Percentiles rank a stretch among this genome's conserved stretches.
These are phyloP conservation scores for Dimargaris cristalligena DNA, from an alignment of 192 early-diverging fungal genomes.

Conservation along the genomic window DNA sequence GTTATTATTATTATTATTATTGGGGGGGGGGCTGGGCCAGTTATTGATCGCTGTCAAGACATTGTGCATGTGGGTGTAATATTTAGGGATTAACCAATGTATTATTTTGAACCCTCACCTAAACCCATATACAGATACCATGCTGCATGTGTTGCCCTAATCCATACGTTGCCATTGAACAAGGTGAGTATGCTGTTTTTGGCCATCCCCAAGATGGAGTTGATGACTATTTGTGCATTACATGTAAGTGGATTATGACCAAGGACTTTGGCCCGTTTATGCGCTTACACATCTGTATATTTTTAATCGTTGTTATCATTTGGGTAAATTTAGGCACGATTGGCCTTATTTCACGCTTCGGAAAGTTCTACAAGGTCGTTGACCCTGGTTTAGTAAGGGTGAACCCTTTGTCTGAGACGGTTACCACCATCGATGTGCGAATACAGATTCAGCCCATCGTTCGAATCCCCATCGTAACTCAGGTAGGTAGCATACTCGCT, in stretches of 20 bases:
- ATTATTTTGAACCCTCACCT: too few relatives aligned
- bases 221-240: background rate
- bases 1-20: background rate
- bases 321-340: slow-evolving; percentile 22
- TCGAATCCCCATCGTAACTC: slow-evolving; percentile 61
- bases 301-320: slow-evolving; percentile 3
- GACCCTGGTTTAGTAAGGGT: slow-evolving; percentile 36
- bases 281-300: background rate
- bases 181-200: background rate
- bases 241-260: background rate
- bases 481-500: slow-evolving; percentile 16
- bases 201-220: background rate
- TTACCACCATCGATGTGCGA: slow-evolving; percentile 35
- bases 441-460: slow-evolving; percentile 47
- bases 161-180: slow-evolving; percentile 16
- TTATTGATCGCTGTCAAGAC: background rate
- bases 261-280: background rate
- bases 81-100: too few relatives aligned
- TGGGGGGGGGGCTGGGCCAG: background rate
- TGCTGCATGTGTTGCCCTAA: slow-evolving; percentile 29
- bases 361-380: slow-evolving; percentile 31
- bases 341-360: slow-evolving; percentile 27
- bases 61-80: background rate
- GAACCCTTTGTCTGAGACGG: slow-evolving; percentile 25
- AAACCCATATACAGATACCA: slow-evolving; percentile 24